These are phyloP conservation scores for Xylaria telfairii DNA, from an alignment of 495 filamentous ascomycete species.

Conservation along the genomic window DNA sequence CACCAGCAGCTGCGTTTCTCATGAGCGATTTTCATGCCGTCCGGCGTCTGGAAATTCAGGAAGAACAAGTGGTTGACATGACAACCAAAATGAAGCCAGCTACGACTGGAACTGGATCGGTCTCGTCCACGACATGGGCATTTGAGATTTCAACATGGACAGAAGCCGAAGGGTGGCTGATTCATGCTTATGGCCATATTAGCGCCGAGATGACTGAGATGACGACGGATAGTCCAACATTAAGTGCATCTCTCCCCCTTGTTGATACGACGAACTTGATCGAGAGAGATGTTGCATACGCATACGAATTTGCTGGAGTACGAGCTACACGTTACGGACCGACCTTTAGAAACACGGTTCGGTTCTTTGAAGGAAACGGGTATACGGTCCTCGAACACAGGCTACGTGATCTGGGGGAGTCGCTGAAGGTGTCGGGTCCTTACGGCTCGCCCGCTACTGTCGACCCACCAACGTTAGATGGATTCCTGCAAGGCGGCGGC, in stretches of 20 bases:
- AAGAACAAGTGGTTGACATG: slow-evolving; percentile 20
- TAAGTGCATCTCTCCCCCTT: slow-evolving; percentile 15
- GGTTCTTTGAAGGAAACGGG: slow-evolving; percentile 12
- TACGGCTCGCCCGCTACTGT: slow-evolving; percentile 17
- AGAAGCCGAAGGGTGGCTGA: slow-evolving; percentile 16
- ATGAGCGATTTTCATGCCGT: slow-evolving; percentile 17
- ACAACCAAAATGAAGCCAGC: slow-evolving; percentile 20
- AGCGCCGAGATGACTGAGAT: neutral
- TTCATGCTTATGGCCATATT: slow-evolving; percentile 16
- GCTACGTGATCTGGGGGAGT: slow-evolving; percentile 18
- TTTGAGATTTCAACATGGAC: slow-evolving; percentile 21
- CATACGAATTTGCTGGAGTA: neutral
- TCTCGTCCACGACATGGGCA: slow-evolving; percentile 16
- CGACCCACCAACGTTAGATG: slow-evolving; percentile 21
- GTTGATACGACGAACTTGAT: slow-evolving; percentile 7
- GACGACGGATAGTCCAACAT: slow-evolving; percentile 21
- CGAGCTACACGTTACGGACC: slow-evolving; percentile 16
- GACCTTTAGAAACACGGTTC: slow-evolving; percentile 8
- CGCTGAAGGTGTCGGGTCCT: neutral
- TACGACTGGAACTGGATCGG: slow-evolving; percentile 7
- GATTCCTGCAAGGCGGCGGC: slow-evolving; percentile 13
- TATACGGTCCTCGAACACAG: slow-evolving; percentile 13
- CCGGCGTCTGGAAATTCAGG: slow-evolving; percentile 20
- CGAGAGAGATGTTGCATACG: neutral
- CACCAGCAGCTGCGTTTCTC: slow-evolving; percentile 10